Conservation (phyloP, 2,329 filamentous ascomycete genomes). For the Calcarisporium arbuscula region DNA sequence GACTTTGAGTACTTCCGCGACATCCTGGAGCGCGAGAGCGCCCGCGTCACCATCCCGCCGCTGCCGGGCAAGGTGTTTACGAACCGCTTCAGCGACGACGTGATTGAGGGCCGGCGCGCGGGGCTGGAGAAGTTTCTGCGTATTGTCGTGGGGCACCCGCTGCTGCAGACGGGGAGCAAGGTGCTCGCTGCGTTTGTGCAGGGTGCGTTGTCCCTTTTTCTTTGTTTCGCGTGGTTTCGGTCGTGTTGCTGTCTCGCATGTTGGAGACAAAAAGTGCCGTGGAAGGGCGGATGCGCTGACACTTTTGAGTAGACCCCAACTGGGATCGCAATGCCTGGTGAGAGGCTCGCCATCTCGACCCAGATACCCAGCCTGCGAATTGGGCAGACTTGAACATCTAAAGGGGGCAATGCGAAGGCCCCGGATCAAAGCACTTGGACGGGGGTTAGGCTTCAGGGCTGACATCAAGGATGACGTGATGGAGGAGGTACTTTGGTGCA, state of each 20-base stretch:
- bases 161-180: slow-evolving; percentile 96
- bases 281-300: too few species aligned
- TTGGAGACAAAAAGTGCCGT: too few species aligned
- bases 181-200: slow-evolving; percentile 95
- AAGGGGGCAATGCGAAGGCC: too few species aligned
- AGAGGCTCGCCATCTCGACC: too few species aligned
- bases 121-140: slow-evolving; percentile 93
- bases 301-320: slow-evolving; percentile 64
- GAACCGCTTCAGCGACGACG: slow-evolving; percentile 95
- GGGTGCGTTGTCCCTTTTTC: slow-evolving; percentile 46
- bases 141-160: slow-evolving; percentile 93
- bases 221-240: too few species aligned
- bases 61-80: slow-evolving; percentile 96
- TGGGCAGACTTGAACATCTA: too few species aligned
- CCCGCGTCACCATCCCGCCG: slow-evolving; percentile 90
- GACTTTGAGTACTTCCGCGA: slow-evolving; percentile 99
- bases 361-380: too few species aligned
- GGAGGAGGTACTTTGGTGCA: too few species aligned
- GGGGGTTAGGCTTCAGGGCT: too few species aligned
- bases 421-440: too few species aligned
- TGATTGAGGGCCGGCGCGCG: slow-evolving; percentile 89
- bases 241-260: too few species aligned
- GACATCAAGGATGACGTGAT: too few species aligned
- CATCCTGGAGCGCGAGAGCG: slow-evolving; percentile 91
- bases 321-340: slow-evolving; percentile 92